Percentiles rank a stretch among this genome's conserved stretches.
These are phyloP conservation scores for Colletotrichum lindemuthianum DNA, from an alignment of 2,329 filamentous ascomycete genomes.

Conservation along the genomic window DNA sequence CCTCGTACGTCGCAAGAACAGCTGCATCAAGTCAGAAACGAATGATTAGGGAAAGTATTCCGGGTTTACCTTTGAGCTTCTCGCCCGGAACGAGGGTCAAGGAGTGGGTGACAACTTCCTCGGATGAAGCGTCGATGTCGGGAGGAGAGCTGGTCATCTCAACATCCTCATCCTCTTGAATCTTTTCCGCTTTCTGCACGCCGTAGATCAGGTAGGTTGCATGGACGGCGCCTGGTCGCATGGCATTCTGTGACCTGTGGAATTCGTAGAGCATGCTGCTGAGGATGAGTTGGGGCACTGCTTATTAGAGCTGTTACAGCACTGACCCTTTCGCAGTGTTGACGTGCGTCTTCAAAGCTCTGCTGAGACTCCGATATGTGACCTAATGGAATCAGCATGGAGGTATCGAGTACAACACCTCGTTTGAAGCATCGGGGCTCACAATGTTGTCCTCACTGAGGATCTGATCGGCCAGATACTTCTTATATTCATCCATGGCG, in stretches of 20 bases:
- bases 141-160: constrained; percentile 76
- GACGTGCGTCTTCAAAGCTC: constrained; percentile 84
- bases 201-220: constrained; percentile 93
- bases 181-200: constrained; percentile 58
- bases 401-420: constrained; percentile 32
- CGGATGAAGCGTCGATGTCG: constrained; percentile 59
- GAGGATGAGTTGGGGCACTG: constrained; percentile 54
- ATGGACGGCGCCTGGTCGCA: constrained; percentile 78
- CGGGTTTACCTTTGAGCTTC: constrained; percentile 68
- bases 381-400: constrained; percentile 62
- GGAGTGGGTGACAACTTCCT: constrained; percentile 63
- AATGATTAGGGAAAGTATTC: too few relatives aligned
- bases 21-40: constrained; percentile 55
- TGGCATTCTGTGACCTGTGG: constrained; percentile 79
- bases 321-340: constrained; percentile 88
- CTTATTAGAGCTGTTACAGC: background rate
- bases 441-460: constrained; percentile 81
- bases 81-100: constrained; percentile 79
- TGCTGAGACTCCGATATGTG: constrained; percentile 86
- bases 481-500: constrained; percentile 70
- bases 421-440: constrained; percentile 42
- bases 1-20: constrained; percentile 73
- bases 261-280: constrained; percentile 90
- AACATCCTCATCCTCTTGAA: constrained; percentile 68
- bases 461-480: constrained; percentile 79